Base-by-base conservation (phyloP, 2,329 filamentous ascomycete species). In the Ceratocystis ficicola region DNA sequence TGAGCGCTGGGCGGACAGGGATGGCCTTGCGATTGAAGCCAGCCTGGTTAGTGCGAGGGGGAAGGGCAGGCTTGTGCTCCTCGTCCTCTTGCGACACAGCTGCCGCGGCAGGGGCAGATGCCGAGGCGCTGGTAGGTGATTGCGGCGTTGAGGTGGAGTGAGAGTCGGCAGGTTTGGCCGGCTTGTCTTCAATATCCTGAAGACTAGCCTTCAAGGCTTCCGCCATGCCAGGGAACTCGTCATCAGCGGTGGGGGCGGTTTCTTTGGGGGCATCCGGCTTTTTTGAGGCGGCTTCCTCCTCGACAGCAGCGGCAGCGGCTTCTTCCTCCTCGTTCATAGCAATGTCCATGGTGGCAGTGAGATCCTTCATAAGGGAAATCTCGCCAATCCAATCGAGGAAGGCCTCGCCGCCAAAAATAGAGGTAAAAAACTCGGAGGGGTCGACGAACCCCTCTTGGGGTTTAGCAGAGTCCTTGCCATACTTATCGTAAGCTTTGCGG, bases 271-370 rank as follows among this genome's bases (percentile, higher is more conserved):
- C 73, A 50, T 69, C 84, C 82, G 64, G 75, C 75, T 15, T 76
- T 77, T 41, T 41, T 41, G 36, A 41, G 25, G 77, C 78, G 44
- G 52, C 4, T 1, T 46, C 62, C 55, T 65, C 48, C 44, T 64
- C 63, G 32, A 78, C 78, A 17, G 81, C 80, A 4, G 81, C 81
- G 46, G 81, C 77, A 59, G 83, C 85, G 68, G 87, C 85, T 70
- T 88, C 87, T 71, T 90, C 89, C 75, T 85, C 84, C 68, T 86
- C 86, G 66, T 89, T 81, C 86, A 91, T 93, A 22, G 90, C 92
- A 70, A 99, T 97, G 72, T 99, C 94, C 93, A 99, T 97, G 57
- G 92, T 96, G 72, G 91, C 90, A 20, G 93, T 97, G 65, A 99
- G 82, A 73, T 99, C 94, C 79, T 96, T 97, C 89, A 99, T 96